Conservation (phyloP, 176 grass and related monocot genomes). For the Saccharum officinarum region DNA sequence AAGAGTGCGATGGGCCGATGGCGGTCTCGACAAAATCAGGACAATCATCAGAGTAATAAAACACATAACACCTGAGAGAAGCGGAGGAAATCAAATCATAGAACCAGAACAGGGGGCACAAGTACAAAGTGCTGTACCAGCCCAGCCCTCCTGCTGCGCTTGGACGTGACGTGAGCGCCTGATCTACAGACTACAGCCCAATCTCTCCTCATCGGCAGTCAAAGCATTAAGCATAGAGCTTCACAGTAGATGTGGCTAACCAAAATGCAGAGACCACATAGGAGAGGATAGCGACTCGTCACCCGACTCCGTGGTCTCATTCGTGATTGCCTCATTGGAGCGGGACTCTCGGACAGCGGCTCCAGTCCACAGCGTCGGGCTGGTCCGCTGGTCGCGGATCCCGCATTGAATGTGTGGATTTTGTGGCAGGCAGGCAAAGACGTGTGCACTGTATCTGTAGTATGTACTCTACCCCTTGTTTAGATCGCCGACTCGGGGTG, state of each 20-base stretch:
- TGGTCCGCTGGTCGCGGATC: conserved; percentile 14
- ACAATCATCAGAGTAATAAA: not conserved
- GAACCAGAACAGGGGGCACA: not conserved
- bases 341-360: not conserved
- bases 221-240: not conserved
- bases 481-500: too few relatives aligned
- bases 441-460: not conserved
- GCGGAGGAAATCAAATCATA: not conserved
- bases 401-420: conserved; percentile 3
- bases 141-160: not conserved
- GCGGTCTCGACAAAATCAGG: not conserved
- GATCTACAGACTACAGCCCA: too few relatives aligned
- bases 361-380: conserved; percentile 6
- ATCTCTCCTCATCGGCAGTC: not conserved
- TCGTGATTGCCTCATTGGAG: not conserved
- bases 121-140: not conserved
- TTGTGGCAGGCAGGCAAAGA: not conserved
- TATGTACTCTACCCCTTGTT: too few relatives aligned
- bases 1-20: not conserved
- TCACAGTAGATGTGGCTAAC: not conserved
- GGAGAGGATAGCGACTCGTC: not conserved
- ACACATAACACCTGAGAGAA: not conserved
- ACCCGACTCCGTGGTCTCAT: not conserved
- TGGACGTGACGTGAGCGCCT: not conserved
- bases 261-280: not conserved